Base-by-base conservation (phyloP, 176 grass and related monocot genomes). In the Rhynchospora breviuscula region DNA sequence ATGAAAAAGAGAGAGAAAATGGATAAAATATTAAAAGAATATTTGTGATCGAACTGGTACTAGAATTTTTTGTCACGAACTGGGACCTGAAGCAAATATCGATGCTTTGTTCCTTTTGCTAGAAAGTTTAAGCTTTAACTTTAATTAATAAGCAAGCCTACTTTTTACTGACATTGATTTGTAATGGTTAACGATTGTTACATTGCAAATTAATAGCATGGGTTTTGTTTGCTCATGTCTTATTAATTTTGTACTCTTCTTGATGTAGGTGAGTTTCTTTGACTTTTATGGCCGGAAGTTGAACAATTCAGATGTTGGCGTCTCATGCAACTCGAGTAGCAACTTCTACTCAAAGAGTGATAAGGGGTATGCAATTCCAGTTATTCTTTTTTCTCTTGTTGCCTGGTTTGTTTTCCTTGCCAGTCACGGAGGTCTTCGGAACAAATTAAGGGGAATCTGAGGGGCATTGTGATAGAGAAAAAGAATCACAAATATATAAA, bases 271-370 rank as follows among this genome's bases (percentile, higher is more conserved):
- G 33, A 90, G 75, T 21, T 99, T 99, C 88, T 99, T 99, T 89
- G 91, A 99, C 56, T 93, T 99, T 81, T 99, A 89, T 80, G 97
- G 97, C 3, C 89, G 97, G 69, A 99, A 92, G 87, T 74, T 99
- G 61, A 99, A 99, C 84, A 87, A 89, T 91, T 85, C 54, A 57
- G 88, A 99, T 61, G 71, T 99, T 7, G 97, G 97, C 25, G 86
- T 99, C 83, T 93, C 97, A 25, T 99, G 97, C 91, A 96, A 93
- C 67, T 88, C 97, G 26, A 58, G 79, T 67, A 90, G 59, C 21
- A 88, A 69, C 9, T 92, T 99, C 80, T 99, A 95, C 87, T 81
- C 88, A 29, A 99, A 99, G 81, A 88, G 46, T 72, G 88, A 90
- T 84, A 89, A 92, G 78, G 85, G 91, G 93, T 96, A 96, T 89